Percentiles rank a stretch among this genome's conserved stretches.
Evolutionary conservation across 768 basidiomycete species (phyloP).

Genomic region (Serendipita sp.): DNA sequence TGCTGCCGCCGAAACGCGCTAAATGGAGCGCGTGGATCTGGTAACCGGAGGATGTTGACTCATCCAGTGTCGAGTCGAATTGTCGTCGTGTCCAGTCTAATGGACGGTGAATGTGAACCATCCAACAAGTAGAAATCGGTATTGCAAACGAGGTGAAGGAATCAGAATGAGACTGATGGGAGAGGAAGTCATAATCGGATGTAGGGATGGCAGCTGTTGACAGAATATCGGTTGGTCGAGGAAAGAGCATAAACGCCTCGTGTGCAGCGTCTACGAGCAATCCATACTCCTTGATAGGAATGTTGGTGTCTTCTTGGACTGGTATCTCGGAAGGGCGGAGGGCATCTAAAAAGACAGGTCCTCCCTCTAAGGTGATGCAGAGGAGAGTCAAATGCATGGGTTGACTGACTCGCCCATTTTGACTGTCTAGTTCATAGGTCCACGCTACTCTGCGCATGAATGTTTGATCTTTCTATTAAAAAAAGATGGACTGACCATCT

Average conservation of each 20-base stretch:
- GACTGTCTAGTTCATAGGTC: background rate
- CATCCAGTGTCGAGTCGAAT: background rate
- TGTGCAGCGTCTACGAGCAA: background rate
- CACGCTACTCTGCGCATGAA: background rate
- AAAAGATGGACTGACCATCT: background rate
- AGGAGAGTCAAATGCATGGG: conserved; percentile 3
- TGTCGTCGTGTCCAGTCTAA: background rate
- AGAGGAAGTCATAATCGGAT: background rate
- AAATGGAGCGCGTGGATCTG: conserved; percentile 4
- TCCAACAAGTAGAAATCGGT: background rate
- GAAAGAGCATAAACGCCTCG: background rate
- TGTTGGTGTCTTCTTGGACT: too few relatives aligned
- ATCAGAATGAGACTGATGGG: background rate
- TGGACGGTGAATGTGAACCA: background rate
- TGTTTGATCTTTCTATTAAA: background rate
- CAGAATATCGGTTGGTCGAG: background rate
- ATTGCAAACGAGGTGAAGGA: background rate
- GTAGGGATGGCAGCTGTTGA: background rate
- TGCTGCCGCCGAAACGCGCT: background rate
- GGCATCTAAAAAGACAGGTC: background rate
- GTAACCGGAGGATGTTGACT: background rate
- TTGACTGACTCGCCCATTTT: background rate
- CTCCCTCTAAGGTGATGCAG: background rate
- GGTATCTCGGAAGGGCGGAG: background rate
- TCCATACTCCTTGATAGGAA: background rate